Evolutionary conservation across 2,329 filamentous ascomycete species (phyloP), one percentile per base, ranked within the genome.

Genomic region (Ascochyta viciae-villosae): DNA sequence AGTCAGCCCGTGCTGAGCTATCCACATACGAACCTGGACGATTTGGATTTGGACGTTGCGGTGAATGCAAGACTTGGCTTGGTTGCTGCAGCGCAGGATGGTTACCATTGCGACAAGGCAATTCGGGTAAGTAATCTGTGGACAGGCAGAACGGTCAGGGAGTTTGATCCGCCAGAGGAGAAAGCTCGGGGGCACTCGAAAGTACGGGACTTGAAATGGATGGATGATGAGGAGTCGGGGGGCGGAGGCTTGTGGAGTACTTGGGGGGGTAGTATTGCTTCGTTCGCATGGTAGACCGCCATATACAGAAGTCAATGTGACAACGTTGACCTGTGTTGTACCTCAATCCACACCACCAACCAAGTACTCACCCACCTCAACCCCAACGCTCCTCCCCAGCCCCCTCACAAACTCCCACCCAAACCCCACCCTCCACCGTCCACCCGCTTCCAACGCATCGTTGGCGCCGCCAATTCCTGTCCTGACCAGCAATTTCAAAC

Each of bases 401-500:
- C 82, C 83, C 57, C 88, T 80, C 6, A 90, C 85, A 60, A 89
- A 86, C 68, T 95, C 91, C 89, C 89, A 93, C 1, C 87, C 86
- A 54, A 91, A 87, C 64, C 90, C 91, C 9, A 93, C 88, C 67
- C 89, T 85, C 89, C 90, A 95, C 74, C 89, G 88, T 5, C 85
- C 86, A 0, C 85, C 85, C 0, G 86, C 80, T 70, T 94, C 90
- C 67, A 92, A 79, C 24, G 83, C 77, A 74, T 93, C 90, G 2
- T 49, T 58, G 9, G 80, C 78, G 15, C 82, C 82, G 15, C 79
- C 76, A 5, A 86, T 87, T 2, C 90, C 87, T 38, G 87, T 83
- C 31, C 77, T 70, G 1, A 90, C 81, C 31, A 95, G 74, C 64
- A 95, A 70, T 38, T 89, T 76, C 71, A 95, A 75, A 63, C 88